Evolutionary conservation across 306 rosid species (phyloP).

Genomic region (Vigna reflexopilosa): DNA sequence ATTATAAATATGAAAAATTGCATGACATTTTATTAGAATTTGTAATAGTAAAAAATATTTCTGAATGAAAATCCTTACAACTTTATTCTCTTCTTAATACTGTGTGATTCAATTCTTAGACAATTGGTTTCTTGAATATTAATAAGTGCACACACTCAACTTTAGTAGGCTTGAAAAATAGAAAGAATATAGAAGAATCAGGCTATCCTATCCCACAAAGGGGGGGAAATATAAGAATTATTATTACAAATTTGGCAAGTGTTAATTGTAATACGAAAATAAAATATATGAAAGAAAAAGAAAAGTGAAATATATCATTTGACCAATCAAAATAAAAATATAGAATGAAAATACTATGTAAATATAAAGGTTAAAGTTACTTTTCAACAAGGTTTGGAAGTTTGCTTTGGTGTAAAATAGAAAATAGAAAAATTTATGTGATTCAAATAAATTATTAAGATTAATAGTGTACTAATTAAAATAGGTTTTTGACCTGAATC

Average conservation of each 20-base stretch:
- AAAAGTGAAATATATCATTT: not conserved
- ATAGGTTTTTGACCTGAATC: too few species aligned
- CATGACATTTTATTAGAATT: too few species aligned
- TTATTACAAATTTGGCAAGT: too few species aligned
- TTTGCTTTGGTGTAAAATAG: not conserved
- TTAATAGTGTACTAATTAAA: too few species aligned
- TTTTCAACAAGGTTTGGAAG: not conserved
- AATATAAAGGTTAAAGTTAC: too few species aligned
- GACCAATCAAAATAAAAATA: not conserved
- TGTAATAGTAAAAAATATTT: too few species aligned
- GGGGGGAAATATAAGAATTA: not conserved
- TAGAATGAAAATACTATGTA: too few species aligned
- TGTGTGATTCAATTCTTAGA: constrained; percentile 11
- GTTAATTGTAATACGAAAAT: too few species aligned
- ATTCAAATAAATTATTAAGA: too few species aligned
- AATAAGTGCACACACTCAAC: constrained; percentile 52
- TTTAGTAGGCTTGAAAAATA: constrained; percentile 38
- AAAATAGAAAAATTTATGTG: too few species aligned
- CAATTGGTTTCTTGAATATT: constrained; percentile 36
- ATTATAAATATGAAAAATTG: too few species aligned
- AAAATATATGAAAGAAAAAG: too few species aligned
- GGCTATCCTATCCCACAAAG: not conserved
- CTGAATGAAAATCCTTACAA: not conserved
- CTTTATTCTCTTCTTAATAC: not conserved
- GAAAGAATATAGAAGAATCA: constrained; percentile 12